Evolutionary conservation across 2,329 filamentous ascomycete species (phyloP), one percentile per base, ranked within the genome.

Genomic region (Stemphylium vesicarium): DNA sequence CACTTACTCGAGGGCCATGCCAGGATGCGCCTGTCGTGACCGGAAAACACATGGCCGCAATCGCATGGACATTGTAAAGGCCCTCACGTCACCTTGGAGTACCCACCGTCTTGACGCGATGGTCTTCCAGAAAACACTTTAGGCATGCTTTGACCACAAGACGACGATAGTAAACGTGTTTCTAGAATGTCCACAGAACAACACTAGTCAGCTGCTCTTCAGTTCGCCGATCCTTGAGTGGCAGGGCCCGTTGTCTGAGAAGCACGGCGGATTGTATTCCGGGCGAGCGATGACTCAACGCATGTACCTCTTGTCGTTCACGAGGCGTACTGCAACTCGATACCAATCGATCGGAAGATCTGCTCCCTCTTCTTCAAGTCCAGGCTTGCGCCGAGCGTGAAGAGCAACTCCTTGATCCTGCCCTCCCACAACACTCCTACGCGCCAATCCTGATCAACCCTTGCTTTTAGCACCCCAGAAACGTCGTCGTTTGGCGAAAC

Each of bases 341-440:
- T 75, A 11, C 91, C 91, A 52, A 95, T 80, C 4, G 85, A 89
- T 58, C 89, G 84, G 69, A 95, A 89, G 35, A 91, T 88, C 69
- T 90, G 88, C 72, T 93, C 90, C 60, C 87, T 81, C 67, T 85
- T 86, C 69, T 86, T 87, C 69, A 95, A 82, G 71, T 96, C 92
- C 50, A 99, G 86, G 45, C 87, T 91, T 53, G 92, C 91, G 9
- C 95, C 95, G 37, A 96, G 82, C 66, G 92, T 96, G 73, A 98
- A 96, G 53, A 99, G 82, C 55, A 99, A 79, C 63, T 96, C 94
- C 79, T 98, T 96, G 56, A 96, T 85, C 50, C 92, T 84, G 2
- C 94, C 93, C 74, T 98, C 94, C 94, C 95, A 99, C 18, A 98
- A 78, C 45, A 98, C 75, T 0, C 92, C 91, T 49, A 97, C 86